These are phyloP conservation scores for Mucor irregularis DNA, from an alignment of 371 early-diverging fungal species.

Conservation along the genomic window DNA sequence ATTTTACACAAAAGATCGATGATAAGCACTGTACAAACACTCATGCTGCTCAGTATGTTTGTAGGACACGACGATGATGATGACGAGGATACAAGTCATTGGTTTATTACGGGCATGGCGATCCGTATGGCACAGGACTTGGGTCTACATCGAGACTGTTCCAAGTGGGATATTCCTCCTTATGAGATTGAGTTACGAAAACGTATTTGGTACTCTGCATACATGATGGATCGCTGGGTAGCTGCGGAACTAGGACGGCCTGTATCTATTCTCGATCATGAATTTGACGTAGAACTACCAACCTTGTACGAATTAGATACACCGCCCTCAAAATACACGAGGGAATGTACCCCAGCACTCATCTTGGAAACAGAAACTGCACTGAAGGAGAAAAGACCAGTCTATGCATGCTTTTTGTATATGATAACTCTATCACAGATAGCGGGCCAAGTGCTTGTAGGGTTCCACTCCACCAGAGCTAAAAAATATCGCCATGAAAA, in stretches of 20 bases:
- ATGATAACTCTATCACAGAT: constrained; percentile 34
- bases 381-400: constrained; percentile 9
- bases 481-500: constrained; percentile 20
- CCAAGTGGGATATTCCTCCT: constrained; percentile 40
- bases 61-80: constrained; percentile 19
- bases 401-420: constrained; percentile 28
- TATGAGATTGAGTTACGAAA: constrained; percentile 44
- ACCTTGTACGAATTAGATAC: constrained; percentile 32
- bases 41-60: constrained; percentile 37
- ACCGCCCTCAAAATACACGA: not conserved
- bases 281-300: constrained; percentile 45
- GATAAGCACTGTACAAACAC: constrained; percentile 40
- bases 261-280: constrained; percentile 33
- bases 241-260: constrained; percentile 39
- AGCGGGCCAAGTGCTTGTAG: constrained; percentile 29
- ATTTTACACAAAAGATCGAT: constrained; percentile 32
- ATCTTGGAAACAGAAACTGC: constrained; percentile 27
- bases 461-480: constrained; percentile 30
- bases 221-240: constrained; percentile 43
- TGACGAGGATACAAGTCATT: constrained; percentile 36
- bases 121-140: constrained; percentile 66
- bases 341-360: constrained; percentile 14
- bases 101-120: constrained; percentile 51
- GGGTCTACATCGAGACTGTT: constrained; percentile 48
- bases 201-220: constrained; percentile 41